A percentile compares a stretch with the other conserved stretches of the same genome.
Conservation (phyloP, 2,329 filamentous ascomycete genomes). For the Curvularia eragrostidis region DNA sequence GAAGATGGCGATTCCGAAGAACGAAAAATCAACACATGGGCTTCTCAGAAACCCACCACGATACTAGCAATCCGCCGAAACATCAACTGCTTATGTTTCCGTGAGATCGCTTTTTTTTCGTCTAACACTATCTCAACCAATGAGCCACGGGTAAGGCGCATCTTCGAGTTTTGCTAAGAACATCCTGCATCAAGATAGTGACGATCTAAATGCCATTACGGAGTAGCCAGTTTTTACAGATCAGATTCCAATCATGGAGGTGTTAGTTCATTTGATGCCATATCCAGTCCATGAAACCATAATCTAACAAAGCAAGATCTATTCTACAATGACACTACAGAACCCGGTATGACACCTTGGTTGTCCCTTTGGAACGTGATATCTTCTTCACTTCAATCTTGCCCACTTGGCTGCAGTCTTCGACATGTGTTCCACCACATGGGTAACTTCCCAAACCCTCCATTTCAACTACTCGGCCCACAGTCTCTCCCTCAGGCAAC, state of each 20-base stretch:
- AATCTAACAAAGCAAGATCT: background rate
- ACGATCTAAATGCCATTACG: too few relatives aligned
- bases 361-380: constrained; percentile 67
- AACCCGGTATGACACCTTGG: constrained; percentile 60
- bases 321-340: background rate
- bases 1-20: background rate
- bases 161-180: background rate
- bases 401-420: constrained; percentile 64
- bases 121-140: background rate
- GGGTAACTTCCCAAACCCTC: constrained; percentile 73
- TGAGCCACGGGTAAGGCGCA: background rate
- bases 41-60: too few relatives aligned
- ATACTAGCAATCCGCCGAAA: background rate
- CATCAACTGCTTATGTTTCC: background rate
- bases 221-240: too few relatives aligned
- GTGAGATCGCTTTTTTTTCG: background rate
- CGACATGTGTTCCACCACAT: constrained; percentile 77
- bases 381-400: constrained; percentile 72
- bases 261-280: background rate
- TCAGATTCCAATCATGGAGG: too few relatives aligned
- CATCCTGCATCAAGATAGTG: background rate
- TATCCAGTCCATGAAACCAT: background rate
- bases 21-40: background rate
- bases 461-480: constrained; percentile 68
- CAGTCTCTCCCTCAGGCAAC: constrained; percentile 44